Evolutionary conservation across 2,329 filamentous ascomycete species (phyloP).

Genomic region (Botrytis squamosa): DNA sequence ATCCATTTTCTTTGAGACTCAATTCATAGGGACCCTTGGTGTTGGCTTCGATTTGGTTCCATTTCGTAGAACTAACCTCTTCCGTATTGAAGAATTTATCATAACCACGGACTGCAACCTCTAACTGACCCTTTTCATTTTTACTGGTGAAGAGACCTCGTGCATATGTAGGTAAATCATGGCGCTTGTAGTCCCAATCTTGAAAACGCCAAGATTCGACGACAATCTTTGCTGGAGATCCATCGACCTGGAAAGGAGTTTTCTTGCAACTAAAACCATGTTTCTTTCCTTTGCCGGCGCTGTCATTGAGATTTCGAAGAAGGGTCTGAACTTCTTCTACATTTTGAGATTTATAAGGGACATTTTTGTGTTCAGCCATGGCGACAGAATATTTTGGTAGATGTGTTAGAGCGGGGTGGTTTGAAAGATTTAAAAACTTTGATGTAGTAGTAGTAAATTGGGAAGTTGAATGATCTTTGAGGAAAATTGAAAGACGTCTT

Average conservation of each 20-base stretch:
- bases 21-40: conserved; percentile 91
- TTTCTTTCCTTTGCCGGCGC: conserved; percentile 51
- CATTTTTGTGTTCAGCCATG: conserved; percentile 53
- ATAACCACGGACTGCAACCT: conserved; percentile 88
- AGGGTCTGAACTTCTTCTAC: conserved; percentile 56
- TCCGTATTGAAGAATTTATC: conserved; percentile 98
- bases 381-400: conserved; percentile 22
- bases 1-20: conserved; percentile 98
- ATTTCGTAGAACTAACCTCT: conserved; percentile 79
- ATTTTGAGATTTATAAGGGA: conserved; percentile 70
- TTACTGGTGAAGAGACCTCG: conserved; percentile 89
- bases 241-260: conserved; percentile 67
- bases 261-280: conserved; percentile 73
- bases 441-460: background rate
- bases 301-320: conserved; percentile 55
- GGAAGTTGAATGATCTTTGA: background rate
- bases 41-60: conserved; percentile 71
- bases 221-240: conserved; percentile 60
- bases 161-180: conserved; percentile 83
- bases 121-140: conserved; percentile 60
- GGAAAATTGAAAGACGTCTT: background rate
- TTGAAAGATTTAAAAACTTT: background rate
- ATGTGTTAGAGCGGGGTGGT: background rate
- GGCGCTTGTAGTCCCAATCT: conserved; percentile 94
- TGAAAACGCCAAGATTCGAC: conserved; percentile 92